phyloP scores from a whole-genome alignment of 257 asterid species.

The Solanum chmielewskii region DNA sequence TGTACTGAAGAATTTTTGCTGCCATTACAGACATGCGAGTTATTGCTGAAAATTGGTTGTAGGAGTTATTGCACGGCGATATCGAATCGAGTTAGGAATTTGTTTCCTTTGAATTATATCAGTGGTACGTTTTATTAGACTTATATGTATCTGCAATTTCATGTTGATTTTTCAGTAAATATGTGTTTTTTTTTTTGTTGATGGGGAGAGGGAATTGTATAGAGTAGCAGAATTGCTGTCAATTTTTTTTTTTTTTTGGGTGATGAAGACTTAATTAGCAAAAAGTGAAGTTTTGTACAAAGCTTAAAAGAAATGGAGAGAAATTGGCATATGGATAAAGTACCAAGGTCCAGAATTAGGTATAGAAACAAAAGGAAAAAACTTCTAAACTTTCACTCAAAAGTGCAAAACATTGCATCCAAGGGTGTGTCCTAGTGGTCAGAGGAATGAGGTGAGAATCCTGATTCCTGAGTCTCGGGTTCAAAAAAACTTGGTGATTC shows the following conservation, averaged over 20 bases:
- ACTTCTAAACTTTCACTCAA: neutral
- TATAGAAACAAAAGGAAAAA: neutral
- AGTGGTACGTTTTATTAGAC: neutral
- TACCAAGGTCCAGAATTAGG: neutral
- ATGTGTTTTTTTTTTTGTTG: neutral
- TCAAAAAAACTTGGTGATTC: neutral
- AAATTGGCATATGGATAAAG: neutral
- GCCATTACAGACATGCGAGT: neutral
- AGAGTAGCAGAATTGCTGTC: neutral
- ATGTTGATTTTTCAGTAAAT: neutral
- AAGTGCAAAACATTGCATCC: neutral
- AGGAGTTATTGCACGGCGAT: neutral
- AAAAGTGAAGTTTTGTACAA: neutral
- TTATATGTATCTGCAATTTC: neutral
- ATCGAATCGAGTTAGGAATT: neutral
- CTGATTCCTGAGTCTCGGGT: neutral
- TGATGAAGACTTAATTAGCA: neutral
- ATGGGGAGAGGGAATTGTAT: neutral
- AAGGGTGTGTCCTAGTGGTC: neutral
- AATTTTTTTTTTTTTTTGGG: neutral
- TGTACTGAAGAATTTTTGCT: neutral
- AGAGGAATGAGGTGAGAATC: neutral
- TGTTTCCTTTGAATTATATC: neutral
- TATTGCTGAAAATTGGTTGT: neutral
- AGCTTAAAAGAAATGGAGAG: neutral